Evolutionary conservation across 2,329 filamentous ascomycete genomes (phyloP).

Genomic region (Ophiocordyceps camponoti-leonardi): DNA sequence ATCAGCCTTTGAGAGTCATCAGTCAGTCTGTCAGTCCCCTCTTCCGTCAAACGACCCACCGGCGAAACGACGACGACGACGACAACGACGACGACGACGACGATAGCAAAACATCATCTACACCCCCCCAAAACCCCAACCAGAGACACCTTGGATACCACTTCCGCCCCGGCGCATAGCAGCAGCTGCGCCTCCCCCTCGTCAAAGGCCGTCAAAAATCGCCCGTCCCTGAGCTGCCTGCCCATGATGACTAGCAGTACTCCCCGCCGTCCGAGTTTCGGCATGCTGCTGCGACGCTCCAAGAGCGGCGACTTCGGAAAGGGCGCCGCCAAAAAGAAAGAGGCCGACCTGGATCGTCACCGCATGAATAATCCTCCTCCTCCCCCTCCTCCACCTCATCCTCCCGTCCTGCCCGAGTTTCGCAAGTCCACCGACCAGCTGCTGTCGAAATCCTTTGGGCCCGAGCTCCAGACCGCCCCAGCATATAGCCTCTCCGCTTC

Average conservation of each 20-base stretch:
- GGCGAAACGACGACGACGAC: too few relatives aligned
- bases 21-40: too few relatives aligned
- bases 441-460: constrained; percentile 25
- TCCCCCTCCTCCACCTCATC: constrained; percentile 2
- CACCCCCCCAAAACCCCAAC: too few relatives aligned
- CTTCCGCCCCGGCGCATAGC: not conserved
- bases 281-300: constrained; percentile 47
- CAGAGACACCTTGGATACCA: not conserved
- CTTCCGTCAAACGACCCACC: too few relatives aligned
- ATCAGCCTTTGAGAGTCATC: too few relatives aligned
- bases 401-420: constrained; percentile 35
- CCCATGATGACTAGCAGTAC: constrained; percentile 13
- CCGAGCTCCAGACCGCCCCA: constrained; percentile 43
- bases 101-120: not conserved
- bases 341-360: constrained; percentile 33
- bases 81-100: too few relatives aligned
- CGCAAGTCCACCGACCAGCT: constrained; percentile 28
- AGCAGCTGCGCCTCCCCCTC: too few relatives aligned
- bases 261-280: constrained; percentile 26
- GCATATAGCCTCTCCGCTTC: constrained; percentile 31
- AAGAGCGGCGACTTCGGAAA: constrained; percentile 50
- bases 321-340: constrained; percentile 38
- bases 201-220: not conserved
- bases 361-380: constrained; percentile 16
- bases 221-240: constrained; percentile 2